Evolutionary conservation across 495 filamentous ascomycete species (phyloP).

Genomic region (Penicillium atrosanguineum): DNA sequence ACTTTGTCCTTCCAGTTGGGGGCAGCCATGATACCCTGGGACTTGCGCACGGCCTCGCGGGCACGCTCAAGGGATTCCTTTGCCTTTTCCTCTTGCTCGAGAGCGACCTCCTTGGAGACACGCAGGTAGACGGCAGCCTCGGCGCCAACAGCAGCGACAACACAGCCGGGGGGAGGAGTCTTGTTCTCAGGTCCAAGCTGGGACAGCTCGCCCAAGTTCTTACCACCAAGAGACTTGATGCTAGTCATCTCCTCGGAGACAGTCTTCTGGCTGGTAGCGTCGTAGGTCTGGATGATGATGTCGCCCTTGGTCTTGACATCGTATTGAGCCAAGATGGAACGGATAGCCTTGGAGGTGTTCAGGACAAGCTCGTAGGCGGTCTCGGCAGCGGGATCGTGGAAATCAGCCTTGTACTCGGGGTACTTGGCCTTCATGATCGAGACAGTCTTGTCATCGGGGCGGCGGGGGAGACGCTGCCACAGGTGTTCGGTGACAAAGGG

Average conservation of each 20-base stretch:
- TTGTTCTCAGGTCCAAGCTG: constrained; percentile 47
- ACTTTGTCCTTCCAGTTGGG: constrained; percentile 47
- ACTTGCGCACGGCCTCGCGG: constrained; percentile 33
- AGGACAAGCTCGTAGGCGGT: constrained; percentile 66
- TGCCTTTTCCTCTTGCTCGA: constrained; percentile 63
- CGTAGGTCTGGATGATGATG: constrained; percentile 59
- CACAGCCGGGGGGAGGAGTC: constrained; percentile 62
- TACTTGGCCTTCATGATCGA: constrained; percentile 69
- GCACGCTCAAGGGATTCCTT: constrained; percentile 48
- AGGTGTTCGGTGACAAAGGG: constrained; percentile 76
- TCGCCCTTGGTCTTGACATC: constrained; percentile 57
- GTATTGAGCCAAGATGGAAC: constrained; percentile 56
- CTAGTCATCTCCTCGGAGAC: constrained; percentile 54
- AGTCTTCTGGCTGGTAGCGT: constrained; percentile 53
- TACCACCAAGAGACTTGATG: constrained; percentile 65
- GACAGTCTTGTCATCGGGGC: constrained; percentile 57
- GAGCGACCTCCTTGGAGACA: constrained; percentile 66
- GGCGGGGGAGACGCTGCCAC: constrained; percentile 73
- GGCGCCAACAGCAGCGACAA: constrained; percentile 65
- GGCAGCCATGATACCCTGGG: constrained; percentile 32
- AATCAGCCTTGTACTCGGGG: constrained; percentile 52
- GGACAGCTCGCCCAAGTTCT: constrained; percentile 54
- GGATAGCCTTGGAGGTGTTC: constrained; percentile 54
- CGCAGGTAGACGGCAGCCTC: constrained; percentile 67
- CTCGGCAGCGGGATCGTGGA: constrained; percentile 58